Conservation (phyloP, 306 rosid genomes). For the Ormosia emarginata region DNA sequence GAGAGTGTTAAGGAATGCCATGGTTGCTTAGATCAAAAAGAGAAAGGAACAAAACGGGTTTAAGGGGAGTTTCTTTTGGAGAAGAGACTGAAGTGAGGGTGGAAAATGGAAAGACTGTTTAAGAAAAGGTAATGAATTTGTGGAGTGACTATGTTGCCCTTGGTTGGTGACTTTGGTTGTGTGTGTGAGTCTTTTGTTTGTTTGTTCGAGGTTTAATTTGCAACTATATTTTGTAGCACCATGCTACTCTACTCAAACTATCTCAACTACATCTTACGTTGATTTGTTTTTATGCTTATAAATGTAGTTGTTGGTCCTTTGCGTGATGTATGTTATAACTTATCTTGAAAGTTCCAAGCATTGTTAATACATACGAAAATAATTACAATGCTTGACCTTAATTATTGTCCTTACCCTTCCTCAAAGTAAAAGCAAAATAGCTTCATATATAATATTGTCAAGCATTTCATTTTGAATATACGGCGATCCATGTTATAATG, state of each 20-base stretch:
- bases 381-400: conserved; percentile 19
- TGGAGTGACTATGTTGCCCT: conserved; percentile 43
- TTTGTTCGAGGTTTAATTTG: conserved; percentile 19
- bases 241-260: neutral
- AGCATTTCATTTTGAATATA: neutral
- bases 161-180: conserved; percentile 35
- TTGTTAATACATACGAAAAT: conserved; percentile 16
- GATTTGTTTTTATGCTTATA: conserved; percentile 19
- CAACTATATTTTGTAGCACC: conserved; percentile 23
- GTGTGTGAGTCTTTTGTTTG: neutral
- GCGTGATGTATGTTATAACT: conserved; percentile 37
- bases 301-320: conserved; percentile 38
- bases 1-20: conserved; percentile 43
- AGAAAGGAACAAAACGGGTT: conserved; percentile 35
- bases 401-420: conserved; percentile 25
- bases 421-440: conserved; percentile 29
- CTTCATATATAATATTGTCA: neutral
- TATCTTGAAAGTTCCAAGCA: conserved; percentile 28
- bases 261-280: conserved; percentile 2
- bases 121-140: neutral
- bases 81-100: conserved; percentile 11
- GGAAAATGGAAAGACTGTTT: conserved; percentile 52
- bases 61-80: conserved; percentile 23
- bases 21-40: conserved; percentile 32
- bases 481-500: neutral